phyloP scores from a whole-genome alignment of 345 rosid genomes.

The Hypericum androsaemum region DNA sequence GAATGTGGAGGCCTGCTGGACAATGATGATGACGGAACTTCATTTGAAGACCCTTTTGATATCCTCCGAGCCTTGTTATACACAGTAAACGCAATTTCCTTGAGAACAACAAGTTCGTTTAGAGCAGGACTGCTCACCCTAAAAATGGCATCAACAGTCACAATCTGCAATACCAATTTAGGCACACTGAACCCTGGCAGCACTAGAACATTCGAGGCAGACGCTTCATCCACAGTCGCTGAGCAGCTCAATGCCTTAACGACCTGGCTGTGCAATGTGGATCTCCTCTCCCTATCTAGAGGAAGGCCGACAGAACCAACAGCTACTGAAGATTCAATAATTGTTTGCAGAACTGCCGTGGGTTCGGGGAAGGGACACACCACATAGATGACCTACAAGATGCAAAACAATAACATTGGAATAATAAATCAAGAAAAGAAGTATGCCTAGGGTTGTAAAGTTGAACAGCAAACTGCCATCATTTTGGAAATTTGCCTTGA shows the following conservation, averaged over 20 bases:
- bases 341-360: constrained; percentile 71
- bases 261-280: constrained; percentile 60
- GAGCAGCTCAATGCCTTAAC: constrained; percentile 82
- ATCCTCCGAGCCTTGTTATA: constrained; percentile 91
- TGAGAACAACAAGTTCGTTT: constrained; percentile 74
- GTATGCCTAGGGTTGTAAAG: no score
- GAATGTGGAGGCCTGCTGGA: constrained; percentile 70
- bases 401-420: background rate
- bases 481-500: no score
- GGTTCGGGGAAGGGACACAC: constrained; percentile 99
- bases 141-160: constrained; percentile 84
- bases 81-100: constrained; percentile 90
- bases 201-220: constrained; percentile 60
- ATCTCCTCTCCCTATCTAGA: constrained; percentile 65
- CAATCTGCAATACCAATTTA: constrained; percentile 77
- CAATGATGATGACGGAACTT: constrained; percentile 49
- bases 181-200: constrained; percentile 86
- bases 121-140: constrained; percentile 83
- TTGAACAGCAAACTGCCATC: no score
- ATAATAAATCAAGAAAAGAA: background rate
- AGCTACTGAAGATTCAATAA: constrained; percentile 79
- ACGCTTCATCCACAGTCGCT: constrained; percentile 83
- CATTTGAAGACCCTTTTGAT: constrained; percentile 60
- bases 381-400: constrained; percentile 75
- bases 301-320: constrained; percentile 62